Base-by-base conservation (phyloP, 2,329 filamentous ascomycete genomes). In the Paramyrothecium sp. region DNA sequence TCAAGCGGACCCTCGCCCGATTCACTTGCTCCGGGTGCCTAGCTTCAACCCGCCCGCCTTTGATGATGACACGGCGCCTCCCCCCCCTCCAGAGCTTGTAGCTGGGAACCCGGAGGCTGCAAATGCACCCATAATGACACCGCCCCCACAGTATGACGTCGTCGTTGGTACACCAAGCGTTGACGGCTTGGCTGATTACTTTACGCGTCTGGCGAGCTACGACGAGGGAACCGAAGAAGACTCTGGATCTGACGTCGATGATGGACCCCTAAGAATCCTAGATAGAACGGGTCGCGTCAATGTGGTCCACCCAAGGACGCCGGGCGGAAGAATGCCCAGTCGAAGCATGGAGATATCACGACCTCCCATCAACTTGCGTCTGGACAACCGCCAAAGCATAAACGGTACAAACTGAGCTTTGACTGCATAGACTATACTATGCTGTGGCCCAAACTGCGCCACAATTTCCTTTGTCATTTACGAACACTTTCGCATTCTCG, bases 1-100 rank as follows among this genome's bases (percentile, higher is more conserved):
- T 5, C 53, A 63, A 2, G 65, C 16, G 11, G 74, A 81, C 8
- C 77, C 84, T 38, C 83, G 92, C 5, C 92, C 93, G 0, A 96
- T 97, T 54, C 93, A 97, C 71, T 81, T 97, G 2, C 75, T 96
- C 33, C 87, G 93, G 22, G 83, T 86, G 7, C 93, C 93, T 0
- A 96, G 91, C 0, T 96, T 92, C 75, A 92, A 92, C 58, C 93
- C 93, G 2, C 92, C 93, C 0, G 86, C 91, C 0, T 97, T 96
- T 67, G 89, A 95, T 60, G 91, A 91, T 5, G 89, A 96, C 54
- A 69, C 76, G 0, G 67, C 70, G 19, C 73, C 73, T 8, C 74
- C 75, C 7, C 70, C 74, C 3, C 70, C 65, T 46, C 65, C 67
- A 1, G 67, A 69, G 49, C 57, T 69, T 30, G 56, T 67, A 19